Base-by-base conservation (phyloP, 352 stramenopile genomes). In the Pythium monospermum region DNA sequence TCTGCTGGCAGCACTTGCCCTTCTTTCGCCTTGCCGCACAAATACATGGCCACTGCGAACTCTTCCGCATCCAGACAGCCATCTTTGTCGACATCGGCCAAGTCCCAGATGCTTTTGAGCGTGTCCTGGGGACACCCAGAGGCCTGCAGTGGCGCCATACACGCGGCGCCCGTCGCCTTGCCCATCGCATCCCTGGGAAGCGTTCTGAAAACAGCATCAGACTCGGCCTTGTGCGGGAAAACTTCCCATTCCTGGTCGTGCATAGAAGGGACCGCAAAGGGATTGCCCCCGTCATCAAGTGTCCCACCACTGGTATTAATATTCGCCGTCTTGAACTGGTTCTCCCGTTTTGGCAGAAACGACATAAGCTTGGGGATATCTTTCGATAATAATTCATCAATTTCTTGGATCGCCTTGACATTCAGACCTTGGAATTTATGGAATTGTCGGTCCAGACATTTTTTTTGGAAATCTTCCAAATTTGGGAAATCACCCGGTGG, bases 351-450 rank as follows among this genome's bases (percentile, higher is more conserved):
- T 4, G 81, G 83, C 46, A 90, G 43, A 44, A 75, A 57, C 16
- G 87, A 63, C 81, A 95, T 91, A 50, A 98, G 76, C 44, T 95
- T 88, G 25, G 96, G 95, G 49, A 99, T 99, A 53, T 99, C 96
- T 27, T 94, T 85, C 16, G 89, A 91, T 23, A 99, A 96, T n/a
- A 99, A 75, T 13, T 97, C 96, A 62, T 99, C 96, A 69, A 99
- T 98, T 57, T 98, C 95, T 32, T 97, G 87, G 31, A 99, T 92
- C 50, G 97, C 80, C 30, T 92, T 95, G 51, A 96, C 85, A 67
- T 98, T 96, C 7, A 98, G 66, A 11, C 91, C 92, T 10, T 73
- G 75, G 58, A 98, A 98, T 39, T 92, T 96, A 30, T 78, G 64
- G 32, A 98, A 96, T 49, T 98, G 94, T 49, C 87, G 80, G 12